Conservation (phyloP, 2,329 filamentous ascomycete species). For the Diaporthe vexans region DNA sequence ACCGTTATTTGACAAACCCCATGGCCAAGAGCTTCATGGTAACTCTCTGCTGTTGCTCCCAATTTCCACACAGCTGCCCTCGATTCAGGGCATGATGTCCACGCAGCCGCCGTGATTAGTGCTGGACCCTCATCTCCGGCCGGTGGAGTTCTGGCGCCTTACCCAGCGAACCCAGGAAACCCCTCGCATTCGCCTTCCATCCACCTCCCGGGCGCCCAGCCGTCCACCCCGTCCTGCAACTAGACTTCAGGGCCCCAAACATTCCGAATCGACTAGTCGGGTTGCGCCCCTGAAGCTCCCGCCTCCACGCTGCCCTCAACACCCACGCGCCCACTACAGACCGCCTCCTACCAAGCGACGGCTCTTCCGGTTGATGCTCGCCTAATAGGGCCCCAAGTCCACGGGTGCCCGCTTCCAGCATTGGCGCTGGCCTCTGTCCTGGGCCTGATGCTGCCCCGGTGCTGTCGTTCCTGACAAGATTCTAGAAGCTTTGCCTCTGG, state of each 20-base stretch:
- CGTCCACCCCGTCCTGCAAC: conserved; percentile 18
- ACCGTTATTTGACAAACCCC: conserved; percentile 21
- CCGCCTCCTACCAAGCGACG: conserved; percentile 25
- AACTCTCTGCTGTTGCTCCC: conserved; percentile 26
- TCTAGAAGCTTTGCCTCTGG: conserved; percentile 33
- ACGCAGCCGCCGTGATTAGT: conserved; percentile 34
- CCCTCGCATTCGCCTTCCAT: conserved; percentile 2
- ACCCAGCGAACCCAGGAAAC: neutral
- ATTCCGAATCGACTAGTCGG: conserved; percentile 17
- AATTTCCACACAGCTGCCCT: conserved; percentile 23
- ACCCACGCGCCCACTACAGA: conserved; percentile 12
- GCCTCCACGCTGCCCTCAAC: conserved; percentile 27
- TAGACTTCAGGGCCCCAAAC: neutral
- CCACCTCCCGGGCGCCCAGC: conserved; percentile 8
- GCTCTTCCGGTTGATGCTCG: conserved; percentile 11
- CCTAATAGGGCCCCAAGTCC: conserved; percentile 1
- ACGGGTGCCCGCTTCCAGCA: conserved; percentile 7
- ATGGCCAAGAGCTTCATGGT: conserved; percentile 28
- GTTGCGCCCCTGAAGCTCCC: conserved; percentile 26
- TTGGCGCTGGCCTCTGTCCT: neutral
- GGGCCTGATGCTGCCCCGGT: conserved; percentile 5
- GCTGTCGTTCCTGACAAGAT: neutral
- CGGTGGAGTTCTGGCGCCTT: conserved; percentile 36
- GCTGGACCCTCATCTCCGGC: conserved; percentile 41
- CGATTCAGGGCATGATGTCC: conserved; percentile 23